Conservation (phyloP, 75 land plant species). For the Picea glauca region DNA sequence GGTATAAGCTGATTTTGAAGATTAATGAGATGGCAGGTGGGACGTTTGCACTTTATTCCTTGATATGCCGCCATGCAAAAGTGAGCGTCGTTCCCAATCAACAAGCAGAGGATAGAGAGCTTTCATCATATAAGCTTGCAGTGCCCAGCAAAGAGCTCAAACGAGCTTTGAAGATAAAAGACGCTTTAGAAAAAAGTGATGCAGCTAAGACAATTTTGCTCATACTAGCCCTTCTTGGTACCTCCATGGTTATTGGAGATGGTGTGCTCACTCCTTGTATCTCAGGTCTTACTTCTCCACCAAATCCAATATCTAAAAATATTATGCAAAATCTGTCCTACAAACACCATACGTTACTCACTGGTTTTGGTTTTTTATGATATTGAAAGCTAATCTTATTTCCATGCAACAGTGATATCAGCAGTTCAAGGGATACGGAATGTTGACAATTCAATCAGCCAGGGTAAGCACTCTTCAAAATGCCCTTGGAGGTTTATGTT, state of each 20-base stretch:
- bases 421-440: constrained; percentile 72
- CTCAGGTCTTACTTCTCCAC: constrained; percentile 39
- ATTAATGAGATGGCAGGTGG: constrained; percentile 40
- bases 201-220: constrained; percentile 33
- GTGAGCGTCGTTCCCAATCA: constrained; percentile 43
- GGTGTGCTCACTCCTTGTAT: constrained; percentile 67
- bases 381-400: background rate
- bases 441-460: constrained; percentile 8
- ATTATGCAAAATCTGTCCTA: too few species aligned
- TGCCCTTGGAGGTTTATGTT: background rate
- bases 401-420: constrained; percentile 50
- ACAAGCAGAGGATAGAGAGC: constrained; percentile 37
- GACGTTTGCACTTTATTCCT: constrained; percentile 64
- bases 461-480: background rate
- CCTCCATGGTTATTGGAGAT: constrained; percentile 81
- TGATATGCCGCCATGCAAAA: constrained; percentile 61
- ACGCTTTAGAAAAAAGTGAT: constrained; percentile 33
- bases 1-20: background rate
- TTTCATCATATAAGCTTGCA: constrained; percentile 38
- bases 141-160: constrained; percentile 11
- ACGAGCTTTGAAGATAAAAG: constrained; percentile 26
- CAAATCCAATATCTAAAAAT: background rate
- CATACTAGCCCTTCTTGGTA: constrained; percentile 53
- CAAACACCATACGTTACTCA: too few species aligned
- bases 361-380: too few species aligned